Evolutionary conservation across 208 protist genomes (phyloP), one percentile per base, ranked within the genome.

Genomic region (Trypanosomatidae sp.): DNA sequence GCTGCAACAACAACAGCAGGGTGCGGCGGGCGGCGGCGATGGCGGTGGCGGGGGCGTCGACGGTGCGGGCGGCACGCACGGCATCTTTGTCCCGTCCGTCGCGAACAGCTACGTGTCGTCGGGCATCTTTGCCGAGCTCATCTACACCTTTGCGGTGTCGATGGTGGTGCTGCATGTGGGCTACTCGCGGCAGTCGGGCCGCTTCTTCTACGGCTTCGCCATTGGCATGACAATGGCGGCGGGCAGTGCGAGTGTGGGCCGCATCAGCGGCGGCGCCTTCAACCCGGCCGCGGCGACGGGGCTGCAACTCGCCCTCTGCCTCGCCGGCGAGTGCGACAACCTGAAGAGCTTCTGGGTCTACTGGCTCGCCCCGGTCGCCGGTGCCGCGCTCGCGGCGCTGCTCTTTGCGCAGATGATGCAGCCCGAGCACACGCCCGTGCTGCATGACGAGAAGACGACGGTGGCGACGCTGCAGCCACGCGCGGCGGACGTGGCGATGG

Each of bases 191-290:
- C 77, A 85, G 55, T 64, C 53, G 11, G 67, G 71, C 25, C 77
- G 75, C 60, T 84, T 86, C 48, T 85, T 87, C 25, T 79, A 84
- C 48, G 82, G 76, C 11, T 83, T 91, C 49, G 82, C 82, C 7
- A 61, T 83, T 22, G 82, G 82, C 32, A 88, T 91, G 77, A 80
- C 64, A 8, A 61, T 85, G 24, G 47, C 66, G 1, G 82, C 77
- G 0, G 77, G 77, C 49, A 70, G 65, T 20, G 73, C 77, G 30
- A 59, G 66, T 45, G 77, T 71, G 21, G 73, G 74, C 16, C 54
- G 47, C 40, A 77, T 88, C 32, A 85, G 73, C 3, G 77, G 77
- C 33, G 82, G 82, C 26, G 63, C 74, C 37, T 91, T 91, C 59
- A 87, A 91, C 53, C 82, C 82, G 0, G 82, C 82, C 40, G 74